Base-by-base conservation (phyloP, 345 rosid genomes). In the Microcos paniculata region DNA sequence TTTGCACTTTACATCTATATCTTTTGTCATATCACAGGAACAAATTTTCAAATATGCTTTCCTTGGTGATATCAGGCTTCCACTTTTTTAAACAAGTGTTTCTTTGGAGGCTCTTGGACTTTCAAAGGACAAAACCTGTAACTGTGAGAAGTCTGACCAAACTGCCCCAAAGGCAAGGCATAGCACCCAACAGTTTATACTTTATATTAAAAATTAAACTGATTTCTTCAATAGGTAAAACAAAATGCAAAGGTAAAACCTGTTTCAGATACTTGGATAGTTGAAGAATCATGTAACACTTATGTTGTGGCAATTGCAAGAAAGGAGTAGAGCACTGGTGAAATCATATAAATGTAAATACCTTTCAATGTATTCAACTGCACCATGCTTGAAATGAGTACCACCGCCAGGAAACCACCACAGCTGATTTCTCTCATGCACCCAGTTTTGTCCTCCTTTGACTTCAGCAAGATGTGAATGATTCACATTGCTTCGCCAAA, bases 381-480 rank as follows among this genome's bases (percentile, higher is more conserved):
- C 98, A 24, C 99, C 98, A 59, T 92, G 92, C 83, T 93, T 96
- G 82, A 96, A 96, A 90, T 96, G 94, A 65, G 99, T 90, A 69
- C 99, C 99, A 51, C 99, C 99, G 43, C 98, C 97, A 0, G 99
- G 99, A 70, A 96, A 96, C 96, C 96, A 93, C 98, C 98, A 93
- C 49, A 90, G 76, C 77, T 85, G 87, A 52, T 83, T 84, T 70
- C 86, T 87, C 75, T 88, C 90, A 66, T 91, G 99, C 43, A 95
- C 96, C 99, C 99, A 95, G 74, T 89, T 95, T 77, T 95, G 96
- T n/a, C 98, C 99, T 83, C 98, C 96, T 80, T 93, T 91, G 35
- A 93, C 91, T 76, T 88, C 85, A 75, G 98, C 94, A 64, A 95
- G 96, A 84, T 28, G 96, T 16, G 94, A 86, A 83, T 92, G 98